phyloP scores from a whole-genome alignment of 2,329 filamentous ascomycete genomes.

The Lachnellula occidentalis region DNA sequence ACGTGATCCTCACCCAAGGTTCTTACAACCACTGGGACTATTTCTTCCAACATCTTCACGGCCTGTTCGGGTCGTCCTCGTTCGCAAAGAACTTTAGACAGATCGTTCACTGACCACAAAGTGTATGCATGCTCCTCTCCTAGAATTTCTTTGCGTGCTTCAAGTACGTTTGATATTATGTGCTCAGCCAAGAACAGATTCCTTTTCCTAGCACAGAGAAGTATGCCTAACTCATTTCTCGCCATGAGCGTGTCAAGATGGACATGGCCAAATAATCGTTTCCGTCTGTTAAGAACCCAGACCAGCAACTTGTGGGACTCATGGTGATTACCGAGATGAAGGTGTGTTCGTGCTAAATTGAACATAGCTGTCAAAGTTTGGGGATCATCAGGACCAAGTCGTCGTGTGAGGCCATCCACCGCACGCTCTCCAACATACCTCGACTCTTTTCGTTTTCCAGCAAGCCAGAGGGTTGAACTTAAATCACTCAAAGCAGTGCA shows the following conservation, averaged over 20 bases:
- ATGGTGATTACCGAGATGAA: conserved; percentile 19
- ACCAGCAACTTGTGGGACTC: conserved; percentile 16
- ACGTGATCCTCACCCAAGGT: conserved; percentile 18
- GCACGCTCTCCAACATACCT: conserved; percentile 10
- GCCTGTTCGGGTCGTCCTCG: conserved; percentile 25
- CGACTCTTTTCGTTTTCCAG: conserved; percentile 11
- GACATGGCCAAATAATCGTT: conserved; percentile 19
- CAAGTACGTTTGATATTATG: conserved; percentile 18
- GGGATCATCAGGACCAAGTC: conserved; percentile 22
- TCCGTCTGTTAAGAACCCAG: conserved; percentile 12
- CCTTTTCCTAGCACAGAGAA: background rate
- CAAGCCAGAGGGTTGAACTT: conserved; percentile 15
- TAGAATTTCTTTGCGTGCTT: conserved; percentile 13
- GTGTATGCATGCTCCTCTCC: conserved; percentile 34
- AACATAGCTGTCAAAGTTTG: conserved; percentile 30
- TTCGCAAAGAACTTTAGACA: conserved; percentile 29
- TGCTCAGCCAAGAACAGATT: conserved; percentile 10
- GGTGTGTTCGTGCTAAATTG: conserved; percentile 25
- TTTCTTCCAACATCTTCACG: conserved; percentile 9
- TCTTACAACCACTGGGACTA: conserved; percentile 16
- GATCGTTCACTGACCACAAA: conserved; percentile 30
- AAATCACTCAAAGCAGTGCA: conserved; percentile 15
- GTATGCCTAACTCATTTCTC: conserved; percentile 4
- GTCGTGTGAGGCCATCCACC: conserved; percentile 3
- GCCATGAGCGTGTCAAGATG: conserved; percentile 27